These are phyloP conservation scores for Incumbomyces delicatus DNA, from an alignment of 2,329 filamentous ascomycete species.

Conservation along the genomic window DNA sequence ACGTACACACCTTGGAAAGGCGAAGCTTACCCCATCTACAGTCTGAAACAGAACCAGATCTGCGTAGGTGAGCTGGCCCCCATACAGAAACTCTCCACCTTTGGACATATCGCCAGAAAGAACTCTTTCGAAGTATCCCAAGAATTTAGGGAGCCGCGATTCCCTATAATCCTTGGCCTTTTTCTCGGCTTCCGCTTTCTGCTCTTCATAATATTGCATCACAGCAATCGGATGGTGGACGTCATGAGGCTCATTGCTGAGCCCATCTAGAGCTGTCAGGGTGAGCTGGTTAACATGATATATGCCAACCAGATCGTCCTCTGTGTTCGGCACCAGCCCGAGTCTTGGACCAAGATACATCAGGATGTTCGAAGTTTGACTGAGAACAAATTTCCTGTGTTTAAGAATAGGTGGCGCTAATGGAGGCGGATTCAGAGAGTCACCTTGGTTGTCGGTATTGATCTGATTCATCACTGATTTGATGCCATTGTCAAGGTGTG, in stretches of 20 bases:
- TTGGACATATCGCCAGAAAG: constrained; percentile 48
- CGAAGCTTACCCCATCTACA: constrained; percentile 47
- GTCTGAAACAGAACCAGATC: constrained; percentile 67
- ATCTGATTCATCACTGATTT: constrained; percentile 42
- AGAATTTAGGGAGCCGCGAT: constrained; percentile 59
- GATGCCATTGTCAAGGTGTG: constrained; percentile 42
- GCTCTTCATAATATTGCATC: constrained; percentile 60
- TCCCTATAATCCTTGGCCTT: constrained; percentile 50
- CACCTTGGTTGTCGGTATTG: constrained; percentile 25
- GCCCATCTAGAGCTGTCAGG: constrained; percentile 60
- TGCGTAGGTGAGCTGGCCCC: constrained; percentile 56
- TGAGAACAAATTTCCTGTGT: constrained; percentile 46
- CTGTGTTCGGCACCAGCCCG: constrained; percentile 38
- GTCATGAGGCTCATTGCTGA: constrained; percentile 64
- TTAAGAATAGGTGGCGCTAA: constrained; percentile 59
- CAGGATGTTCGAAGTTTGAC: constrained; percentile 64
- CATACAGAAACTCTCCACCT: constrained; percentile 57
- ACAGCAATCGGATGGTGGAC: constrained; percentile 61
- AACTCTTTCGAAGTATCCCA: constrained; percentile 60
- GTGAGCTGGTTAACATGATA: constrained; percentile 54
- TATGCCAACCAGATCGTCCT: constrained; percentile 36
- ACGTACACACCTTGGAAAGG: constrained; percentile 59
- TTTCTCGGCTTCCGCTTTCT: constrained; percentile 56
- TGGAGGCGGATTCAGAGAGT: constrained; percentile 52
- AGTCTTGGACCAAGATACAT: constrained; percentile 56